These are phyloP conservation scores for Trichomonas gallinae DNA, from an alignment of 208 protist genomes.

Conservation along the genomic window DNA sequence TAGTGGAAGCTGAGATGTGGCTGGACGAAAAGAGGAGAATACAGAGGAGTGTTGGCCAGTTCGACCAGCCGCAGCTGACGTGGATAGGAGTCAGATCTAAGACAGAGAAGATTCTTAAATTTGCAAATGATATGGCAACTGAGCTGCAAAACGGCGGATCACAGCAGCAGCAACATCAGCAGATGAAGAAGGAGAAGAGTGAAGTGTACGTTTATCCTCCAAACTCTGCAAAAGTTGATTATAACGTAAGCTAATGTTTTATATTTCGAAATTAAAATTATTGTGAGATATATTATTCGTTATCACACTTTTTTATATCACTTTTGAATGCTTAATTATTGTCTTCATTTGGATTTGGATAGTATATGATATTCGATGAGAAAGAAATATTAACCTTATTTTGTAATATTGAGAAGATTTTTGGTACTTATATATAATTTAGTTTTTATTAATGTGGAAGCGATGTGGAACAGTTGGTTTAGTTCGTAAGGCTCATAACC, in stretches of 20 bases:
- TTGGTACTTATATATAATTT: neutral
- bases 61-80: neutral
- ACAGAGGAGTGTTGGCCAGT: neutral
- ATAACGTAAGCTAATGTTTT: too few species aligned
- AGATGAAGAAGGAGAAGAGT: neutral
- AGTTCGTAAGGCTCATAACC: constrained; percentile 13
- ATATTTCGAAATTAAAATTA: too few species aligned
- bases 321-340: too few species aligned
- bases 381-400: too few species aligned
- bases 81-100: neutral
- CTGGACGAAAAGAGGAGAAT: neutral
- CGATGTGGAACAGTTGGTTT: neutral
- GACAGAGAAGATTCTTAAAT: neutral
- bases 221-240: neutral
- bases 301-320: too few species aligned
- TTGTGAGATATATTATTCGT: too few species aligned
- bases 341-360: too few species aligned
- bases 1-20: neutral
- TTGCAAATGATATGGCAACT: neutral
- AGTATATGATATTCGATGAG: too few species aligned
- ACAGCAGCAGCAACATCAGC: neutral
- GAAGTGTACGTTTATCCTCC: neutral
- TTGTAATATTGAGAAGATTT: too few species aligned
- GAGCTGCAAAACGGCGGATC: neutral
- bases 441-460: neutral